These are phyloP conservation scores for Diphasiastrum complanatum DNA, from an alignment of 83 land plant genomes.

Conservation along the genomic window DNA sequence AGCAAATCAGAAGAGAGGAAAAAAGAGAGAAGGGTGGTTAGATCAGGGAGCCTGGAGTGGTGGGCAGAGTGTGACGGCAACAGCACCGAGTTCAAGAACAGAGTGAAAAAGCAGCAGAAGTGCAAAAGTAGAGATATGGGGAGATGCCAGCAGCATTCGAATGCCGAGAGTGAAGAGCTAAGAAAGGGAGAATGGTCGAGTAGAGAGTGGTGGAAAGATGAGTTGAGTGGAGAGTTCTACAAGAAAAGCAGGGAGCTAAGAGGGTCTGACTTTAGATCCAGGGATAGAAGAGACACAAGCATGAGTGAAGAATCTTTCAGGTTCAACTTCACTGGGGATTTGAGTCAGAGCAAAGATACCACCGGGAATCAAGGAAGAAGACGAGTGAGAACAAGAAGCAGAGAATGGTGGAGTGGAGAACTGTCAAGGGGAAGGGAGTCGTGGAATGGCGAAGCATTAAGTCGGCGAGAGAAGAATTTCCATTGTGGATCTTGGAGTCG, in stretches of 20 bases:
- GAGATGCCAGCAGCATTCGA: neutral
- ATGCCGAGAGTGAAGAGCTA: no score
- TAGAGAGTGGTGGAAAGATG: conserved; percentile 49
- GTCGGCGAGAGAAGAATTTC: no score
- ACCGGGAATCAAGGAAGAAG: neutral
- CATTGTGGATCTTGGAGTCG: conserved; percentile 40
- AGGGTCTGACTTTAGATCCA: conserved; percentile 36
- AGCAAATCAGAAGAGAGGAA: conserved; percentile 16
- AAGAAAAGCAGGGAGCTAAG: conserved; percentile 19
- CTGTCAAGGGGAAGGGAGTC: conserved; percentile 4
- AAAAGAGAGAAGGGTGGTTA: conserved; percentile 17
- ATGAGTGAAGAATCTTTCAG: neutral
- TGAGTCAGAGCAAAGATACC: conserved; percentile 1
- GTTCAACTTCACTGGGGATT: neutral
- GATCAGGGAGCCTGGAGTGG: conserved; percentile 53
- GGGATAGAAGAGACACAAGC: conserved; percentile 9
- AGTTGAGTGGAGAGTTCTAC: conserved; percentile 42
- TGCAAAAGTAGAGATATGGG: neutral
- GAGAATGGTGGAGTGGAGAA: conserved; percentile 18
- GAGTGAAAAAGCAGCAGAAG: conserved; percentile 28
- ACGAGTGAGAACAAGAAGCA: conserved; percentile 2
- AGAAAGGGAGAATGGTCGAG: conserved; percentile 24
- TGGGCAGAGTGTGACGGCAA: conserved; percentile 52
- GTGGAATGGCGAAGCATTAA: conserved; percentile 4
- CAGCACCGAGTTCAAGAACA: conserved; percentile 45